Evolutionary conservation across 208 protist species (phyloP), one percentile per base, ranked within the genome.

Genomic region (Leishmania gerbilli): DNA sequence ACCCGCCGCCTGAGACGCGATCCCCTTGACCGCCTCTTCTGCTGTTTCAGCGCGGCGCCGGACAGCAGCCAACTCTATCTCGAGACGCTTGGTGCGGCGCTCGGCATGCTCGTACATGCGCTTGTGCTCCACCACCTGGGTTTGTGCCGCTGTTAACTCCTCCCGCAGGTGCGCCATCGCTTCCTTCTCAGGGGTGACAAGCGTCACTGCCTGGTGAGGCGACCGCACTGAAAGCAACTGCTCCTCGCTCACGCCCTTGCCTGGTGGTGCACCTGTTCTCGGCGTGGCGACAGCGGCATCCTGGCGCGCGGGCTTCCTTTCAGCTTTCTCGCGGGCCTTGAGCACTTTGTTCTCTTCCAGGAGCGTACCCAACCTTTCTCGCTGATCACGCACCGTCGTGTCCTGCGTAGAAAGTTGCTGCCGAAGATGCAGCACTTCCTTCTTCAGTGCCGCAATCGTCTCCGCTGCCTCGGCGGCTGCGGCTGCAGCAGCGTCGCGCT

Each of bases 71-170:
- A 83, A 34, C 74, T 86, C 76, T 19, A 60, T 64, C 56, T 88
- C 77, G 37, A 82, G 82, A 49, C 71, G 58, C 71, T 65, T 55
- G n/a, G 76, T 60, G 64, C 60, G 77, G 42, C n/a, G 67, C 45
- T 84, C 37, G 37, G 82, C 84, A 9, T 79, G 45, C 40, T 71
- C 74, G 56, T 83, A n/a, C 68, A 79, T 77, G 47, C 62, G 77
- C 62, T 82, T 79, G 60, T 80, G 74, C 27, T 74, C 64, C 2
- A 21, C 49, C 11, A 67, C 56, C 55, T 78, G 60, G 19, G 45
- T 21, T 55, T 82, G 74, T 68, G 80, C 72, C 7, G 74, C 71
- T 40, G 71, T 51, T 13, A 85, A 34, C 58, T 75, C 60, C 62
- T 83, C 67, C 71, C 81, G 62, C 58, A 84, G 62, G 40, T 79